Conservation (phyloP, 768 basidiomycete genomes). For the Xerocomellus amylosporus region DNA sequence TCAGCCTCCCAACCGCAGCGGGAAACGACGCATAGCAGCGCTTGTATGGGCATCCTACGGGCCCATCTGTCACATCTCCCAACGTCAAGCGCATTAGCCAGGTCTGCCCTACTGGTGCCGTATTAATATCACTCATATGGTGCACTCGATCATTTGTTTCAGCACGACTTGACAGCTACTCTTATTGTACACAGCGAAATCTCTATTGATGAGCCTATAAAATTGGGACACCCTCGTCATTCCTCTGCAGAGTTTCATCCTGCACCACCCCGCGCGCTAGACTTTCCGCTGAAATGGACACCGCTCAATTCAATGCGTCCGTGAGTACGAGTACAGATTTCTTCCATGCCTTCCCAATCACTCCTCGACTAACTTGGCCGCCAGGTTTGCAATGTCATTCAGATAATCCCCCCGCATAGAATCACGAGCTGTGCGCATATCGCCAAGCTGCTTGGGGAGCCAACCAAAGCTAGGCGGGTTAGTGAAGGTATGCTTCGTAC, state of each 20-base stretch:
- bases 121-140: too few species aligned
- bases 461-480: constrained; percentile 72
- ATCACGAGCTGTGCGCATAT: constrained; percentile 79
- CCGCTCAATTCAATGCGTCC: constrained; percentile 18
- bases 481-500: constrained; percentile 56
- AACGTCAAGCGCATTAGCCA: too few species aligned
- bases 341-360: neutral
- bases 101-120: too few species aligned
- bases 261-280: neutral
- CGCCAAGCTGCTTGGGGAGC: constrained; percentile 75
- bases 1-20: too few species aligned
- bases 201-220: neutral
- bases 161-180: too few species aligned
- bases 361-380: neutral
- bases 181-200: neutral
- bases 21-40: too few species aligned
- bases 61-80: too few species aligned
- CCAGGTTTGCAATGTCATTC: constrained; percentile 67
- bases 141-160: too few species aligned
- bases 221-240: neutral
- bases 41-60: too few species aligned
- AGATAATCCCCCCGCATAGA: constrained; percentile 59
- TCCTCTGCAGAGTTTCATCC: neutral
- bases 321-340: neutral
- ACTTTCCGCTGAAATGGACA: constrained; percentile 11